A percentile compares a stretch with the other conserved stretches of the same genome.
Conservation (phyloP, 805 yeast genomes). For the Teunomyces kruisii region DNA sequence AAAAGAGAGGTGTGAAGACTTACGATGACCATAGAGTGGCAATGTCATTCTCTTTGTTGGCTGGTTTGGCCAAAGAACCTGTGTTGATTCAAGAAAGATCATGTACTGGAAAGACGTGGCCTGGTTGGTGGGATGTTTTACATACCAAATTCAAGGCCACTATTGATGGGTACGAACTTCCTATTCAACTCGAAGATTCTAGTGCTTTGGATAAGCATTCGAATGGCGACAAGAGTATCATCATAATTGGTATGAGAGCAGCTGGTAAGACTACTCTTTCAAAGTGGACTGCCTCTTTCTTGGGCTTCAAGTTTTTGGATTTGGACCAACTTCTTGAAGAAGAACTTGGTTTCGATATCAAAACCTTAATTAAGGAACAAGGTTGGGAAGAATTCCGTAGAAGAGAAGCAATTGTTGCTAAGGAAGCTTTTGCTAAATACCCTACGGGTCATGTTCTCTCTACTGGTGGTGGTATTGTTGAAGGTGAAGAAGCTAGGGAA, state of each 20-base stretch:
- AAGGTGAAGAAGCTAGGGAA: conserved; percentile 64
- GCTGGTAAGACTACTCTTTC: conserved; percentile 93
- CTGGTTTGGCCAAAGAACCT: conserved; percentile 64
- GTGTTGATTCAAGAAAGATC: conserved; percentile 81
- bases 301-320: conserved; percentile 72
- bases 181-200: conserved; percentile 17
- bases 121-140: conserved; percentile 98
- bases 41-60: conserved; percentile 89
- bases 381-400: conserved; percentile 91
- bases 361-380: conserved; percentile 55
- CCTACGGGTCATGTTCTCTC: conserved; percentile 66
- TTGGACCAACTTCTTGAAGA: conserved; percentile 72
- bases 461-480: conserved; percentile 97
- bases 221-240: conserved; percentile 57
- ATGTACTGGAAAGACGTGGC: conserved; percentile 98
- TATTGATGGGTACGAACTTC: conserved; percentile 71
- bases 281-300: conserved; percentile 66
- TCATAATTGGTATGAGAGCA: conserved; percentile 96
- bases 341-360: conserved; percentile 50
- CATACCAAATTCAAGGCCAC: conserved; percentile 63
- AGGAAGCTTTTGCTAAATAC: conserved; percentile 44
- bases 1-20: conserved; percentile 62
- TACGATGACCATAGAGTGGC: conserved; percentile 98
- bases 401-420: conserved; percentile 58
- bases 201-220: conserved; percentile 17